These are phyloP conservation scores for Musa schizocarpa DNA, from an alignment of 176 grass and related monocot genomes.

Conservation along the genomic window DNA sequence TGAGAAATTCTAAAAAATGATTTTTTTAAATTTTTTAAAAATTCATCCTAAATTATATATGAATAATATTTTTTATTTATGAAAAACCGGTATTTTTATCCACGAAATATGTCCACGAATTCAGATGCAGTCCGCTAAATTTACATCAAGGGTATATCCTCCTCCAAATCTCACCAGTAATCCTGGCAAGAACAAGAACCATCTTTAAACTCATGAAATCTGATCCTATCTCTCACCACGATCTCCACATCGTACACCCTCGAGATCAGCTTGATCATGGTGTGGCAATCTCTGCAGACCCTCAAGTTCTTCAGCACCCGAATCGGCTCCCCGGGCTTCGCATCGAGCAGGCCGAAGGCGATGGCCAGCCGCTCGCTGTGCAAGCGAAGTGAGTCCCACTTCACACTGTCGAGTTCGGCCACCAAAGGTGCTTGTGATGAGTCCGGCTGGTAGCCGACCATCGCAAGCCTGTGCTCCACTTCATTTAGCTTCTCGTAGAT, in stretches of 20 bases:
- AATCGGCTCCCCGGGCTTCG: slow-evolving; percentile 34
- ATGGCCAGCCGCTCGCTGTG: slow-evolving; percentile 79
- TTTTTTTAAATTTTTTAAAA: too few relatives aligned
- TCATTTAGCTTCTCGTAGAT: slow-evolving; percentile 56
- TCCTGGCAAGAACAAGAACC: slow-evolving; percentile 74
- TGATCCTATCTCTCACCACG: slow-evolving; percentile 70
- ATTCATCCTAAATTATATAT: too few relatives aligned
- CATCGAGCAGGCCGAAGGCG: slow-evolving; percentile 60
- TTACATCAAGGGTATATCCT: too few relatives aligned
- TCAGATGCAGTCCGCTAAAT: too few relatives aligned
- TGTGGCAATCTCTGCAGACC: slow-evolving; percentile 79
- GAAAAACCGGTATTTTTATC: too few relatives aligned
- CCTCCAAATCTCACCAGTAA: slow-evolving; percentile 58
- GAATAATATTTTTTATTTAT: too few relatives aligned
- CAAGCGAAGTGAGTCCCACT: slow-evolving; percentile 39
- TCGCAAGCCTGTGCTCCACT: slow-evolving; percentile 34
- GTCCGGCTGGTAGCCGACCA: slow-evolving; percentile 56
- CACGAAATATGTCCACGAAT: too few relatives aligned
- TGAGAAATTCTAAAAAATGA: too few relatives aligned
- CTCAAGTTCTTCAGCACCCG: slow-evolving; percentile 82
- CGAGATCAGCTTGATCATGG: slow-evolving; percentile 67
- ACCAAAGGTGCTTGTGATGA: slow-evolving; percentile 46
- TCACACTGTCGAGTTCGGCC: slow-evolving; percentile 27
- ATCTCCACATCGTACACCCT: slow-evolving; percentile 57
- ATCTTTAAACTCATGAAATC: slow-evolving; percentile 84